Evolutionary conservation across 2,329 filamentous ascomycete genomes (phyloP).

Genomic region (Clarireedia paspali): DNA sequence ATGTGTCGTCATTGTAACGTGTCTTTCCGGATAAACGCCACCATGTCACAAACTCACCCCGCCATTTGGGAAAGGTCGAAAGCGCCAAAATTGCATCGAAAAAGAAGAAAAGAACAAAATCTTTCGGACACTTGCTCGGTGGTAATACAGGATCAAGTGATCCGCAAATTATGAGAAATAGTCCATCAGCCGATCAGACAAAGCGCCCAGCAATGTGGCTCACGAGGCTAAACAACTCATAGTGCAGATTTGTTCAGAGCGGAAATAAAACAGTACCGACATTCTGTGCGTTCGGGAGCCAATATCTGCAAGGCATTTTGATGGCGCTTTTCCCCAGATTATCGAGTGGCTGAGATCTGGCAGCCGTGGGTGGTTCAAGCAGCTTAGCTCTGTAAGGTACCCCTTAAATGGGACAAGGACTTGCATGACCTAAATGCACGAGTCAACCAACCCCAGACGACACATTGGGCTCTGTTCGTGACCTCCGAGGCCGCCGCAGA

Average conservation of each 20-base stretch:
- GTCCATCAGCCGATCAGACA: conserved; percentile 4
- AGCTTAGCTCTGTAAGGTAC: background rate
- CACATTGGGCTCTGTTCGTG: background rate
- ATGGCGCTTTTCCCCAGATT: conserved; percentile 5
- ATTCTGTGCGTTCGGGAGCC: background rate
- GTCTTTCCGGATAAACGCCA: conserved; percentile 1
- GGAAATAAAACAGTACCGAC: background rate
- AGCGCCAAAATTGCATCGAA: background rate
- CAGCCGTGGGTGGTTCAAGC: too few relatives aligned
- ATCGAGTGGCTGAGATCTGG: conserved; percentile 7
- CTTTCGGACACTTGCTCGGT: conserved; percentile 8
- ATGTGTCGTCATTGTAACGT: background rate
- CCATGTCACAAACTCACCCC: background rate
- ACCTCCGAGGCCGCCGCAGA: background rate
- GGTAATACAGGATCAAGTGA: conserved; percentile 10
- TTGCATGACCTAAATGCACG: background rate
- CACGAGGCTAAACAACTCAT: conserved; percentile 7
- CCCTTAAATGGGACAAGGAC: background rate
- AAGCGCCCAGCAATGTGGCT: conserved; percentile 4
- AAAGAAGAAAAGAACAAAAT: background rate
- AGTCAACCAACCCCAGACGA: background rate
- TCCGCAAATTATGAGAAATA: background rate
- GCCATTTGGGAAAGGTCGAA: background rate
- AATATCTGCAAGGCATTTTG: background rate
- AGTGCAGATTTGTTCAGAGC: background rate